Conservation (phyloP, 768 basidiomycete genomes). For the Hortiboletus flavorubellus region DNA sequence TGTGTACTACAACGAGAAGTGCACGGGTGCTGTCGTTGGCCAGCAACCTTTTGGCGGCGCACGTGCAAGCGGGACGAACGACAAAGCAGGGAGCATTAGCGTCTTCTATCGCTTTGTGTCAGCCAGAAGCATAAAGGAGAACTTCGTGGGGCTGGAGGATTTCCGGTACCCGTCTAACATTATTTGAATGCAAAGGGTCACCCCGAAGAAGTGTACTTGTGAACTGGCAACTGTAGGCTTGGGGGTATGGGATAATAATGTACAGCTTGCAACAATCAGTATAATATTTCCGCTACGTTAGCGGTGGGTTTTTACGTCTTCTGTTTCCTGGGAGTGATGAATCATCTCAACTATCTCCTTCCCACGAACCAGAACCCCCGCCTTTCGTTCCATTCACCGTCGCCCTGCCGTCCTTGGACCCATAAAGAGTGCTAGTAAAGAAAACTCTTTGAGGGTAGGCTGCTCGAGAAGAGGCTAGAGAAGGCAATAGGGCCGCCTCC, state of each 20-base stretch:
- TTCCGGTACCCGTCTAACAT: constrained; percentile 88
- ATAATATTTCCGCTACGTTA: neutral
- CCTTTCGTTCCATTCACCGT: neutral
- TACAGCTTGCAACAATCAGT: neutral
- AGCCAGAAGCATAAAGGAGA: constrained; percentile 95
- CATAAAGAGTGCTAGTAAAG: constrained; percentile 40
- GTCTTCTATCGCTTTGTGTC: constrained; percentile 82
- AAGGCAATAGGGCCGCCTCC: constrained; percentile 11
- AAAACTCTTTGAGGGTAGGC: constrained; percentile 70
- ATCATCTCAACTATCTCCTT: neutral
- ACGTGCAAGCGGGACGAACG: constrained; percentile 92
- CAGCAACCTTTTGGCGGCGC: constrained; percentile 98
- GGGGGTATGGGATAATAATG: too few relatives aligned
- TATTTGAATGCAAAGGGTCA: constrained; percentile 36
- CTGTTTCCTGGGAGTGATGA: neutral
- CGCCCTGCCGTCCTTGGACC: constrained; percentile 4
- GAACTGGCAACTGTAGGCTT: neutral
- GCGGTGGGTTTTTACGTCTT: too few relatives aligned
- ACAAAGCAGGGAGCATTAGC: constrained; percentile 87
- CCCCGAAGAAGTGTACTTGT: neutral
- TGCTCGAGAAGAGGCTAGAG: constrained; percentile 46
- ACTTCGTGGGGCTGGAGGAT: constrained; percentile 79
- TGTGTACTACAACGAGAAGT: constrained; percentile 98
- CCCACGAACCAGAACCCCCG: neutral
- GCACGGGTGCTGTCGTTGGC: constrained; percentile 95